Conservation (phyloP, 257 asterid genomes). For the Verbascum thapsus region DNA sequence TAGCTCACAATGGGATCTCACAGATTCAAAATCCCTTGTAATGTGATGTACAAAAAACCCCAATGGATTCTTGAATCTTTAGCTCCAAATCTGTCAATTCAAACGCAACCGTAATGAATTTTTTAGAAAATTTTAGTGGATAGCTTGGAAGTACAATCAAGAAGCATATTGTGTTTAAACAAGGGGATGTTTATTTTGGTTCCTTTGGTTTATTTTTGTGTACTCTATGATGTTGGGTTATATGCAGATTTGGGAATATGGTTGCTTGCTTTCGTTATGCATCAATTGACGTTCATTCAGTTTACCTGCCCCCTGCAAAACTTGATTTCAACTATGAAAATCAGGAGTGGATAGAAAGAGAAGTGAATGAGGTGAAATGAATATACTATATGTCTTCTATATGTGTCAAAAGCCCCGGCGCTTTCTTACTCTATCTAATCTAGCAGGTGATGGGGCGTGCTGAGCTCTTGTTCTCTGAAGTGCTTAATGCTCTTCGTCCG, state of each 20-base stretch:
- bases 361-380: slow-evolving; percentile 67
- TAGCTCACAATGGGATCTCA: too few species aligned
- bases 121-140: slow-evolving; percentile 13
- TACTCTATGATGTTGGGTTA: slow-evolving; percentile 32
- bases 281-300: slow-evolving; percentile 95
- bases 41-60: too few species aligned
- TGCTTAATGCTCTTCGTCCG: slow-evolving; percentile 57
- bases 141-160: slow-evolving; percentile 12
- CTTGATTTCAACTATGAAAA: slow-evolving; percentile 78
- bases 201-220: not conserved
- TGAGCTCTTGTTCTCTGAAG: slow-evolving; percentile 85
- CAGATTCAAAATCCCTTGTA: too few species aligned
- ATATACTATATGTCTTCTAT: slow-evolving; percentile 5
- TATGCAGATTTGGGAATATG: slow-evolving; percentile 84
- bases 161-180: slow-evolving; percentile 20
- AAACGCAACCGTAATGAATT: not conserved
- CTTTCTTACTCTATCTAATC: slow-evolving; percentile 29
- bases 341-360: slow-evolving; percentile 87
- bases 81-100: too few species aligned
- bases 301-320: slow-evolving; percentile 82
- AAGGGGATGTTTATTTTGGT: slow-evolving; percentile 2
- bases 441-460: slow-evolving; percentile 76
- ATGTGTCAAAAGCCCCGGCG: slow-evolving; percentile 16
- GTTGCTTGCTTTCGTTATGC: slow-evolving; percentile 99
- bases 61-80: too few species aligned